Conservation (phyloP, 2,329 filamentous ascomycete species). For the Paecilomyces sp. region DNA sequence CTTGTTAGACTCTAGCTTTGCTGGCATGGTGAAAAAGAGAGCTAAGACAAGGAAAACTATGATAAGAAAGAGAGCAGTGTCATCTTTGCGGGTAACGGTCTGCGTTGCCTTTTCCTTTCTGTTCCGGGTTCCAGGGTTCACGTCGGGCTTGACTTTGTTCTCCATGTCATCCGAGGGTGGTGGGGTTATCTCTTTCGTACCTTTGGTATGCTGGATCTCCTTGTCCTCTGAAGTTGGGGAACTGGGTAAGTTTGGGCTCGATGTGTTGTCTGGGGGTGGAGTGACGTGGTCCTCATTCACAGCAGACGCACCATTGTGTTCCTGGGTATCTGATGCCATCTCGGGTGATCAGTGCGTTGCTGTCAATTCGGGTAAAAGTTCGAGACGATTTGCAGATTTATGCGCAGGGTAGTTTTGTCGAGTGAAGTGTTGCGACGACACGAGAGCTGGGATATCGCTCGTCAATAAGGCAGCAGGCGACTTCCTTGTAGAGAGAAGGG, state of each 20-base stretch:
- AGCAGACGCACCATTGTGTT: background rate
- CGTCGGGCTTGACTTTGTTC: background rate
- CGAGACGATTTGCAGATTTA: background rate
- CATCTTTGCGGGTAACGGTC: background rate
- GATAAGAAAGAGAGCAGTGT: background rate
- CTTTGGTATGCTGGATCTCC: background rate
- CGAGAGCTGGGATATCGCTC: background rate
- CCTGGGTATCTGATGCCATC: background rate
- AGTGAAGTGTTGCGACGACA: background rate
- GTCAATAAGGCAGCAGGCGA: background rate
- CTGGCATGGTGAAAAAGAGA: background rate
- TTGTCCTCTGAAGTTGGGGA: background rate
- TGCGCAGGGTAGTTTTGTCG: background rate
- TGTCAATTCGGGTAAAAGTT: background rate
- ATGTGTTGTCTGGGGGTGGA: background rate
- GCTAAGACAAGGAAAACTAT: background rate
- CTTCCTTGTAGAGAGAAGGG: background rate
- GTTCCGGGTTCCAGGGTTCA: background rate
- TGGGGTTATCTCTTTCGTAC: background rate
- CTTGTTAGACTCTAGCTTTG: slow-evolving; percentile 5
- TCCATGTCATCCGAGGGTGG: background rate
- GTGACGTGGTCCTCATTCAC: background rate
- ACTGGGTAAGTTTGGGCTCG: background rate
- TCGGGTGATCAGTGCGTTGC: background rate
- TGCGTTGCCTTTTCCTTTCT: background rate